Evolutionary conservation across 2,329 filamentous ascomycete species (phyloP).

Genomic region (Rhynchosporium secalis): DNA sequence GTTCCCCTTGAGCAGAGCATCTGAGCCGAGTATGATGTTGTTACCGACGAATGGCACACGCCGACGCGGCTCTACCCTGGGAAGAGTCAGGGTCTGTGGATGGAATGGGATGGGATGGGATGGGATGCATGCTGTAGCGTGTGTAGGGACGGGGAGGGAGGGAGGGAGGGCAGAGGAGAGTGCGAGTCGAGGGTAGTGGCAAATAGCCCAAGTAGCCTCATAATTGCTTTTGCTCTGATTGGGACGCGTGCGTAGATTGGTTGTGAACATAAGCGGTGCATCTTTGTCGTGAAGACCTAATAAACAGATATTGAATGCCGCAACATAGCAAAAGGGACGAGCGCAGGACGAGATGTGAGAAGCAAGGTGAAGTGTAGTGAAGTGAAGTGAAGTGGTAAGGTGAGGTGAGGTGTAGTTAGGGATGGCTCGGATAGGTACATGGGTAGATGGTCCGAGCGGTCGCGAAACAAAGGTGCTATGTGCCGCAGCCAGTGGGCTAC

Average conservation of each 20-base stretch:
- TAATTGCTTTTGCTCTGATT: neutral
- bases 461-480: neutral
- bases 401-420: neutral
- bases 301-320: neutral
- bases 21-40: neutral
- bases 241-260: neutral
- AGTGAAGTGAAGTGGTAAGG: neutral
- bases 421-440: no score
- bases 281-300: neutral
- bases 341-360: slow-evolving; percentile 4
- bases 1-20: slow-evolving; percentile 5
- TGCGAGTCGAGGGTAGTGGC: neutral
- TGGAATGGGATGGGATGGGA: neutral
- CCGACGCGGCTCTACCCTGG: slow-evolving; percentile 11
- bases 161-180: neutral
- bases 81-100: no score
- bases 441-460: slow-evolving; percentile 5
- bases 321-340: neutral
- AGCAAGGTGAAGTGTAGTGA: neutral
- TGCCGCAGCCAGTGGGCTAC: neutral
- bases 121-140: neutral
- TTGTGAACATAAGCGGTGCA: neutral
- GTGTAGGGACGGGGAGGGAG: neutral
- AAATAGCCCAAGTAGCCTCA: neutral
- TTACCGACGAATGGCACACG: slow-evolving; percentile 15